Evolutionary conservation across 2,329 filamentous ascomycete species (phyloP), one percentile per base, ranked within the genome.

Genomic region (Trichophyton simii): DNA sequence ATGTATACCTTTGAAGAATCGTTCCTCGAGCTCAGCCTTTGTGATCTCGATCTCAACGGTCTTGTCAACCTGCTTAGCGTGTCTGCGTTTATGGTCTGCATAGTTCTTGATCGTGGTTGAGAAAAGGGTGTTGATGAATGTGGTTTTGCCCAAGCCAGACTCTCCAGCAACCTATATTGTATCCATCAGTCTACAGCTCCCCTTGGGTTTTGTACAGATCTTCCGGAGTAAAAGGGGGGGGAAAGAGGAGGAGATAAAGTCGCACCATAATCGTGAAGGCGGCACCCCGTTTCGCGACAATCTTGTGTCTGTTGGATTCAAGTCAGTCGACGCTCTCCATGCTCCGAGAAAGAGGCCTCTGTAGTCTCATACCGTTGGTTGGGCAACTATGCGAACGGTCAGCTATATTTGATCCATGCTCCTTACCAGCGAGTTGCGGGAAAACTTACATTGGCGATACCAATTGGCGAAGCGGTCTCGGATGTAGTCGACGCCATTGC

Each of bases 31-130:
- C 82, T 99, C 94, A 63, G 94, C 94, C 84, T 99, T 99, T 77
- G 94, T 99, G 75, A 99, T 99, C 79, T 99, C 94, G 70, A 99
- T 99, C 82, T 99, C 95, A 67, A 99, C 94, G 9, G 94, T 99
- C 85, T 97, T 97, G 82, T 99, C 94, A 69, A 97, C 85, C 82
- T 99, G 94, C 86, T 99, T 99, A 80, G 94, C 89, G 79, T 99
- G 94, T 74, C 94, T 89, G 78, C 91, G 89, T 84, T 96, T 96
- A 85, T 99, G 92, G 79, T 99, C 94, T 83, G 94, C 94, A 78
- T 99, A 99, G 84, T 97, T 99, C 84, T 99, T 99, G 85, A 99
- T 99, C 71, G 94, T 99, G 68, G 95, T 99, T 66, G 94, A 99
- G 84, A 99, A 99, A 64, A 99, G 87, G 63, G 94, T 99, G 86